Evolutionary conservation across 106 monocot species (phyloP).

Genomic region (Chionographis japonica): DNA sequence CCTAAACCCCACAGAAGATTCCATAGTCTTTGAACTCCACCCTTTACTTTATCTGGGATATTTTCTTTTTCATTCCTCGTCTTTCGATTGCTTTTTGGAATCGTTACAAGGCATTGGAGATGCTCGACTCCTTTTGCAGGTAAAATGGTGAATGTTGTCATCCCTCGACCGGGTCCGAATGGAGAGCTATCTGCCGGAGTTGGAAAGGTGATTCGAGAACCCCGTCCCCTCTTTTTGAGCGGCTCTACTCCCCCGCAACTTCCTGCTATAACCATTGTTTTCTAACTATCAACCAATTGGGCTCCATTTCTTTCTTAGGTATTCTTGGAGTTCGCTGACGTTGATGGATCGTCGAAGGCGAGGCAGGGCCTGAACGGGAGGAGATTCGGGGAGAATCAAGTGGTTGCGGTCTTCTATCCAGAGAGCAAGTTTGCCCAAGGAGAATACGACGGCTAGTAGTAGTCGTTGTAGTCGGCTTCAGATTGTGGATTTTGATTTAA

Average conservation of each 20-base stretch:
- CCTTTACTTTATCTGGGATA: too few species aligned
- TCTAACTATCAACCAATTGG: not conserved
- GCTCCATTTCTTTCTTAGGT: conserved; percentile 21
- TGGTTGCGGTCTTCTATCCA: conserved; percentile 48
- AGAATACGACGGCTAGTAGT: conserved; percentile 33
- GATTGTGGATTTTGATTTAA: too few species aligned
- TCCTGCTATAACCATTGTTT: not conserved
- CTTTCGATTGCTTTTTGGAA: not conserved
- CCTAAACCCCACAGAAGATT: too few species aligned
- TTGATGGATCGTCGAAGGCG: conserved; percentile 49
- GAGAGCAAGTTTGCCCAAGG: conserved; percentile 60
- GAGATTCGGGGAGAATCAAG: conserved; percentile 61
- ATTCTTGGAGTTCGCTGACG: conserved; percentile 54
- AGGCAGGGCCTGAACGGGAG: conserved; percentile 50
- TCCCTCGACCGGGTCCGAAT: conserved; percentile 48
- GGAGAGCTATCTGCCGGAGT: conserved; percentile 40
- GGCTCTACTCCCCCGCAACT: too few species aligned
- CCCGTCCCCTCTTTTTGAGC: too few species aligned
- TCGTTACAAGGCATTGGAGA: not conserved
- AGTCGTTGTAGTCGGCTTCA: too few species aligned
- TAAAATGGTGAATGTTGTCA: conserved; percentile 49
- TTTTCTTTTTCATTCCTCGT: not conserved
- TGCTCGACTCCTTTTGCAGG: conserved; percentile 23
- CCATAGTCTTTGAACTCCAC: too few species aligned
- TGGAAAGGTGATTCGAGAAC: conserved; percentile 46